phyloP scores from a whole-genome alignment of 768 basidiomycete genomes.

The Tulasnella sp. region DNA sequence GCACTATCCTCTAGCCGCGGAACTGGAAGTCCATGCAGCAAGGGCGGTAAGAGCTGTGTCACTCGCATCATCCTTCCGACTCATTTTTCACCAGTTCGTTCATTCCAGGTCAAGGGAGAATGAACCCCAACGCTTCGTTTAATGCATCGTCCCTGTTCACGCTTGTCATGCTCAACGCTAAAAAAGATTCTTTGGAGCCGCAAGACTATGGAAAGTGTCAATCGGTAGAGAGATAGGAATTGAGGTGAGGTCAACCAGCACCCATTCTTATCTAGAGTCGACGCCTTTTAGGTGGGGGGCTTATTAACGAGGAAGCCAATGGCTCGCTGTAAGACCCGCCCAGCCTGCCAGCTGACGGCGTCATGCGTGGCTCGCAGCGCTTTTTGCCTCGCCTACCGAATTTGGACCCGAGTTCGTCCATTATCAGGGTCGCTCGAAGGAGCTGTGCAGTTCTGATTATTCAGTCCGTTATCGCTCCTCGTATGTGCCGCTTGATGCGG shows the following conservation, averaged over 20 bases:
- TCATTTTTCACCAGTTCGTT: neutral
- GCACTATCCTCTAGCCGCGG: neutral
- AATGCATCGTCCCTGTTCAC: neutral
- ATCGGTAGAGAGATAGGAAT: neutral
- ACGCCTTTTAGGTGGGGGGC: neutral
- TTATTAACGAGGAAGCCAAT: neutral
- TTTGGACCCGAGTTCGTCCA: neutral
- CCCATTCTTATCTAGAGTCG: neutral
- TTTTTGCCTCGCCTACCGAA: neutral
- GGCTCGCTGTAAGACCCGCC: neutral
- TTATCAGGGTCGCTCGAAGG: neutral
- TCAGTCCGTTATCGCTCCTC: neutral
- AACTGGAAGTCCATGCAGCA: constrained; percentile 1
- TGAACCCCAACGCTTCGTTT: neutral
- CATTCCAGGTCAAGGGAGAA: neutral
- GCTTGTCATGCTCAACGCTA: neutral
- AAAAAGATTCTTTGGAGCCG: neutral
- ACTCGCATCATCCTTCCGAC: neutral
- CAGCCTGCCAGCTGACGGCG: neutral
- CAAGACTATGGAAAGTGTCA: neutral
- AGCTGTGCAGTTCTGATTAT: neutral
- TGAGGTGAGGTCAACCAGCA: constrained; percentile 8
- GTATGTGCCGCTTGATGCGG: neutral
- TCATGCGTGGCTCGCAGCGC: neutral
- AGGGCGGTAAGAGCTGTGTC: constrained; percentile 10